Conservation (phyloP, 805 yeast genomes). For the Pichia thaimueangensis region DNA sequence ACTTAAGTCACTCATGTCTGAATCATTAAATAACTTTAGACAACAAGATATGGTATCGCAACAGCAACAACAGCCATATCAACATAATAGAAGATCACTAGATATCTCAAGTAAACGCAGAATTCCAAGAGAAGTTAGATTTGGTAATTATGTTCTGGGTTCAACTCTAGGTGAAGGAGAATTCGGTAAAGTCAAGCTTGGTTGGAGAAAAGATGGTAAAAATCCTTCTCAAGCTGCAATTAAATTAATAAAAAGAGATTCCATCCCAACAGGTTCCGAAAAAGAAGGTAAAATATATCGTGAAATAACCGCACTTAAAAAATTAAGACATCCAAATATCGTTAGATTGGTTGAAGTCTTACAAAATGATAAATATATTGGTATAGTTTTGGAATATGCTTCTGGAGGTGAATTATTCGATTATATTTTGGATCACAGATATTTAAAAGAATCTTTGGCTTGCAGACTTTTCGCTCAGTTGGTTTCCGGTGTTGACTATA, state of each 20-base stretch:
- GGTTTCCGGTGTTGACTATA: conserved; percentile 87
- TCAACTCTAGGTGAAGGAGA: conserved; percentile 97
- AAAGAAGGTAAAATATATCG: conserved; percentile 85
- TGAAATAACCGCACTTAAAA: conserved; percentile 85
- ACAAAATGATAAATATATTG: conserved; percentile 91
- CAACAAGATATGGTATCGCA: too few species aligned
- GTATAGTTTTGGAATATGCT: conserved; percentile 94
- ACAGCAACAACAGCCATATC: background rate
- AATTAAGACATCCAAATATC: conserved; percentile 88
- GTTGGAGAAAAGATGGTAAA: conserved; percentile 85
- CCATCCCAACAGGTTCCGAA: conserved; percentile 79
- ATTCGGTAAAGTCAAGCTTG: conserved; percentile 94
- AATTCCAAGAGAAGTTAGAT: conserved; percentile 60
- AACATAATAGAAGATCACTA: conserved; percentile 5
- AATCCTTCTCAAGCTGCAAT: conserved; percentile 86
- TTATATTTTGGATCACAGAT: conserved; percentile 79
- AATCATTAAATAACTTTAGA: too few species aligned
- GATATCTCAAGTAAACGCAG: conserved; percentile 9
- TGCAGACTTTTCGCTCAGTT: conserved; percentile 87
- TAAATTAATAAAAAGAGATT: conserved; percentile 81
- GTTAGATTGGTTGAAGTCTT: conserved; percentile 87
- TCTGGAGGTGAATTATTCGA: conserved; percentile 97
- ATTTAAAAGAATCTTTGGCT: conserved; percentile 81
- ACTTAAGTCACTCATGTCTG: too few species aligned
- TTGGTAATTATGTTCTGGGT: conserved; percentile 87